Evolutionary conservation across 176 grass and related monocot species (phyloP).

Genomic region (Areca catechu): DNA sequence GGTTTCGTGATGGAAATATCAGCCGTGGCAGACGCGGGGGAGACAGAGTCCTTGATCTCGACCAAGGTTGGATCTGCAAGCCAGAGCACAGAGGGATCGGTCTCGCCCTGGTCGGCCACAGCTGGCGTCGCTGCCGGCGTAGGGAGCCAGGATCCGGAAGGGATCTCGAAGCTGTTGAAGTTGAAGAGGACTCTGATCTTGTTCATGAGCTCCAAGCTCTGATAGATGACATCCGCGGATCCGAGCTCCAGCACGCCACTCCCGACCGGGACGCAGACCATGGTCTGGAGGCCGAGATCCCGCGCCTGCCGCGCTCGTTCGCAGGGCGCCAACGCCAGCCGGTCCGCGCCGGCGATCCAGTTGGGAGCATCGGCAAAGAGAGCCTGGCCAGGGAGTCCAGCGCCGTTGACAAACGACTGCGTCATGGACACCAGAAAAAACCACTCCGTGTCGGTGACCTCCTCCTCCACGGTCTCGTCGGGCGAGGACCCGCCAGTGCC

Average conservation of each 20-base stretch:
- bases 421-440: conserved; percentile 99
- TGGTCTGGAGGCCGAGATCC: conserved; percentile 73
- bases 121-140: conserved; percentile 5
- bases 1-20: conserved; percentile 69
- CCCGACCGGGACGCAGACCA: conserved; percentile 75
- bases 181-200: conserved; percentile 60
- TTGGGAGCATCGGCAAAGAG: conserved; percentile 30
- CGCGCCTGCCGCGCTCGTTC: conserved; percentile 70
- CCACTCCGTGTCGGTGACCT: conserved; percentile 98
- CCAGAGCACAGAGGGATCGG: conserved; percentile 81
- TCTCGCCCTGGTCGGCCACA: conserved; percentile 33
- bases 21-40: conserved; percentile 10
- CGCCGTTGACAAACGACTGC: conserved; percentile 56
- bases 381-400: conserved; percentile 50
- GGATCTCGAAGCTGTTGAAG: conserved; percentile 25
- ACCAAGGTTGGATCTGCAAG: conserved; percentile 51
- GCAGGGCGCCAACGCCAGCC: conserved; percentile 34
- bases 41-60: conserved; percentile 64
- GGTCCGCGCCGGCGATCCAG: conserved; percentile 40
- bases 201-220: conserved; percentile 45
- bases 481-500: conserved; percentile 1
- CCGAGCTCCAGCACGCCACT: conserved; percentile 88
- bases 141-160: neutral
- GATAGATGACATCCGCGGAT: conserved; percentile 64
- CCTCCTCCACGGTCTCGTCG: conserved; percentile 71